Evolutionary conservation across 2,329 filamentous ascomycete species (phyloP).

Genomic region (Malbranchea zuffiana): DNA sequence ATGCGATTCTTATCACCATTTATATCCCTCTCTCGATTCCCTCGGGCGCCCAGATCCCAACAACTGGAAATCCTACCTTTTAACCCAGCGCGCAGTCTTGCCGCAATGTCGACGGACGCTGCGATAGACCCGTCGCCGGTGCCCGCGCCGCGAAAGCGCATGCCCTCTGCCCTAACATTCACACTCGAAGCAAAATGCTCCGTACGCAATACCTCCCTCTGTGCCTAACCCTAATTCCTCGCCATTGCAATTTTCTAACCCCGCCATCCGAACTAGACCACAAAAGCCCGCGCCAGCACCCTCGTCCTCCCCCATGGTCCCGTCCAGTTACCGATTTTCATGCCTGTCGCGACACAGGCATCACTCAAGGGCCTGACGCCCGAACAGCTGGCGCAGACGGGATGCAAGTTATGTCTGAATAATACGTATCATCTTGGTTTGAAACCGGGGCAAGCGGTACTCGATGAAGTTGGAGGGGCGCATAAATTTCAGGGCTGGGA

Average conservation of each 20-base stretch:
- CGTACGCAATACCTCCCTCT: constrained; percentile 42
- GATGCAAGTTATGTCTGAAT: constrained; percentile 85
- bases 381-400: constrained; percentile 78
- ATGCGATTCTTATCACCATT: no score
- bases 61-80: no score
- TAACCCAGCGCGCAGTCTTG: no score
- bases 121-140: constrained; percentile 35
- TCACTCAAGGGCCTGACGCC: constrained; percentile 91
- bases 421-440: constrained; percentile 96
- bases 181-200: constrained; percentile 70
- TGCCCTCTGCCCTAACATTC: constrained; percentile 59
- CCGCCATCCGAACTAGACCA: constrained; percentile 51
- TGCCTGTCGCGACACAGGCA: constrained; percentile 96
- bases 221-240: neutral
- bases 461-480: constrained; percentile 80
- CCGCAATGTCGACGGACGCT: constrained; percentile 5
- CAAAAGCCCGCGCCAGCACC: constrained; percentile 80
- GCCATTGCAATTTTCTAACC: constrained; percentile 9
- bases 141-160: constrained; percentile 52
- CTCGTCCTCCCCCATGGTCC: constrained; percentile 83
- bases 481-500: constrained; percentile 94
- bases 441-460: constrained; percentile 81
- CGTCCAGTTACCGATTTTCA: constrained; percentile 86
- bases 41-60: no score
- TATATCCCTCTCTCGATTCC: no score